Evolutionary conservation across 164 flowering plant species (phyloP), one percentile per base, ranked within the genome.

Genomic region (Vitis rotundifolia): DNA sequence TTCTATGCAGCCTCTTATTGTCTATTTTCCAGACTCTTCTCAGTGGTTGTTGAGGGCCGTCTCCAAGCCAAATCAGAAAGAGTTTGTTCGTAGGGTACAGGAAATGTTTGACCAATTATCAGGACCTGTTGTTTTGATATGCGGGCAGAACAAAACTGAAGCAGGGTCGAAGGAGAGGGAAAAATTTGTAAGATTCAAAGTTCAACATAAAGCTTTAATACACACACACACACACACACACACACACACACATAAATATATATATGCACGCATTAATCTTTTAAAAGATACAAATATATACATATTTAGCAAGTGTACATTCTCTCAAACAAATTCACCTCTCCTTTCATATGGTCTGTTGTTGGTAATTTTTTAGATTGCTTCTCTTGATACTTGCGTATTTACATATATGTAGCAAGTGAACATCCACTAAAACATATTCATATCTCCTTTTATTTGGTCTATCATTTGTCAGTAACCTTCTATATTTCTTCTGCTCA

Each of bases 131-230:
- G 93, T 96, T 74, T 77, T 96, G 76, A 93, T 96, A 52, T 96
- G 96, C 83, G 99, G 99, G 60, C 97, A 92, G 77, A 96, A 88
- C 77, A 92, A 87, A 82, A 80, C 78, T 55, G 97, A 90, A 79
- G 74, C 81, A 19, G 95, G 90, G 22, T 83, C 98, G 11, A 96
- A 91, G 81, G 98, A 92, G 83, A 93, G 86, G 73, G 97, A 86
- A 60, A 93, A 86, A 83, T 81, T 90, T 78, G 99, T 96, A 83
- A 88, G 97, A 59, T 59, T 78, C 48, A 13, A 12, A 50, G 11
- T 16, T 22, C 59, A 14, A 18, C 37, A 3, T 28, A 29, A 5
- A 49, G 13, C 14, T 7, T 19, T 12, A 26, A 18, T 15, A 22
- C 1, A 12, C n/a, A 11, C 18, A 29, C 1, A 11, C 14, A 14